Conservation (phyloP, 2,329 filamentous ascomycete genomes). For the Allantophomopsis lycopodina region DNA sequence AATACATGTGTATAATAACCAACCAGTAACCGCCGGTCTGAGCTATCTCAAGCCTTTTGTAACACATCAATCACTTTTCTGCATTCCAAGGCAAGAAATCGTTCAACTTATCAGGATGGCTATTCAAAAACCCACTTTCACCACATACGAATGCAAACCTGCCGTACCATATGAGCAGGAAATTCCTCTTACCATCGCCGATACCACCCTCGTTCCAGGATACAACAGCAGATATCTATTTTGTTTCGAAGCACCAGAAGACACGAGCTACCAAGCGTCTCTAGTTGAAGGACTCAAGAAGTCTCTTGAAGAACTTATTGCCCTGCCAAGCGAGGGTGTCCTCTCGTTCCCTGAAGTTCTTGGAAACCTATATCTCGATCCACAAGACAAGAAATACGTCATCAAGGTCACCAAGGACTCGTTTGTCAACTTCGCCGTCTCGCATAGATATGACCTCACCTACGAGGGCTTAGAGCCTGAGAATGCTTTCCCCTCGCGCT, state of each 20-base stretch:
- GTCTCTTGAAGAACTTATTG: constrained; percentile 2
- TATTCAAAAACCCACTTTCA: too few relatives aligned
- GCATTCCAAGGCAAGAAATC: too few relatives aligned
- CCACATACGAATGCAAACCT: not conserved
- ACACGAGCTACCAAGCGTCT: constrained; percentile 1
- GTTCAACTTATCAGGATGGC: too few relatives aligned
- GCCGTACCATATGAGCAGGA: constrained; percentile 3
- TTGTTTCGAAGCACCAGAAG: constrained; percentile 1
- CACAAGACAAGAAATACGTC: too few relatives aligned
- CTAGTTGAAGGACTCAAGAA: constrained; percentile 2
- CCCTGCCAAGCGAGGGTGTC: constrained; percentile 1
- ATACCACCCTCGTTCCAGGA: constrained; percentile 1
- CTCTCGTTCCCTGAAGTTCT: constrained; percentile 2
- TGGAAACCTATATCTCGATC: not conserved
- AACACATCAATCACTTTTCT: too few relatives aligned
- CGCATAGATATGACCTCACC: constrained; percentile 1
- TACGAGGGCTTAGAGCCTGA: constrained; percentile 2
- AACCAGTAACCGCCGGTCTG: too few relatives aligned
- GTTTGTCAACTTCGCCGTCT: constrained; percentile 1
- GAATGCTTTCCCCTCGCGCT: constrained; percentile 1
- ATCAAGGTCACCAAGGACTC: constrained; percentile 3
- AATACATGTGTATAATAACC: too few relatives aligned
- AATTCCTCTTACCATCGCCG: constrained; percentile 2
- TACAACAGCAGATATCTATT: constrained; percentile 3
- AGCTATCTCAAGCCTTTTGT: too few relatives aligned